These are phyloP conservation scores for Apodospora peruviana DNA, from an alignment of 495 filamentous ascomycete genomes.

Conservation along the genomic window DNA sequence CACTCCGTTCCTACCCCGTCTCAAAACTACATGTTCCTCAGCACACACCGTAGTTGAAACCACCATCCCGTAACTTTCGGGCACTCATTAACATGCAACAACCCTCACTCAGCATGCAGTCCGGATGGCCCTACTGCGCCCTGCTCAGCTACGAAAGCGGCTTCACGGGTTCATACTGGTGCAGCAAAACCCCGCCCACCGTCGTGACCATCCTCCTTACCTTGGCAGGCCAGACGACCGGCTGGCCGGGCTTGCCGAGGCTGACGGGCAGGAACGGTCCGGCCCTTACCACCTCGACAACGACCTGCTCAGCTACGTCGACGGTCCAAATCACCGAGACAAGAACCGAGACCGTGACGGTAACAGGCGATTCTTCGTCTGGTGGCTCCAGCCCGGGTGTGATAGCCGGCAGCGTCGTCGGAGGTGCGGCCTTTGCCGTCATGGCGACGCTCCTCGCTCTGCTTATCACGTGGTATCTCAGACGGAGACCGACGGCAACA, in stretches of 20 bases:
- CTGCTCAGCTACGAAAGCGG: slow-evolving; percentile 1
- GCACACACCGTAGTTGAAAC: too few relatives aligned
- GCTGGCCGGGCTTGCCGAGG: not conserved
- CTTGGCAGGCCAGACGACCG: not conserved
- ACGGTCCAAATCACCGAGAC: not conserved
- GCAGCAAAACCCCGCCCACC: not conserved
- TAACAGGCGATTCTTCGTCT: too few relatives aligned
- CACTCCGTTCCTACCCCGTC: too few relatives aligned
- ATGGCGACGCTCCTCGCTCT: not conserved
- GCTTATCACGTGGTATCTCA: not conserved
- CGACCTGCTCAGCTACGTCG: not conserved
- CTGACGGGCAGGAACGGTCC: slow-evolving; percentile 5
- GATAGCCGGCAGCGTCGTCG: not conserved
- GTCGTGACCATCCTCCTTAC: not conserved
- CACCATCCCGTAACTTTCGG: not conserved
- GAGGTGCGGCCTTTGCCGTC: not conserved
- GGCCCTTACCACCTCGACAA: not conserved
- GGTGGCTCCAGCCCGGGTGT: not conserved
- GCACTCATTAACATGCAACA: not conserved
- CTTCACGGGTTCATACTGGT: not conserved
- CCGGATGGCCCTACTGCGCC: not conserved
- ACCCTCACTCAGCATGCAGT: not conserved
- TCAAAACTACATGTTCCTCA: too few relatives aligned
- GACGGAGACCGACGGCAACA: too few relatives aligned
- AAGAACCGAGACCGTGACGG: not conserved